Conservation (phyloP, 768 basidiomycete genomes). For the Tylopilus subfusipes region DNA sequence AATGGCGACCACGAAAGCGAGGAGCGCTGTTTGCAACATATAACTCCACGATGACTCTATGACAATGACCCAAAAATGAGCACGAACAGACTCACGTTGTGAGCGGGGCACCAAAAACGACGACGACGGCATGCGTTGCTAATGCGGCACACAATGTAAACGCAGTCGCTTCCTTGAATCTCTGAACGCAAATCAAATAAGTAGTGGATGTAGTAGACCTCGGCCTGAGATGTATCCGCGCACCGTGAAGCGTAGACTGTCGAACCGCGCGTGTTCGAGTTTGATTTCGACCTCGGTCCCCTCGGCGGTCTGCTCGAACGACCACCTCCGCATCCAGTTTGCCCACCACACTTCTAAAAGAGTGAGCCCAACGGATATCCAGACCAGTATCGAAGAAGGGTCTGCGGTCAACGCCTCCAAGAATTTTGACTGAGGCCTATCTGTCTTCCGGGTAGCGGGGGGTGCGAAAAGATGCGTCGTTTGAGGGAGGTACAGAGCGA, state of each 20-base stretch:
- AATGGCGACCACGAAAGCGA: slow-evolving; percentile 66
- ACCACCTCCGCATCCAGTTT: slow-evolving; percentile 60
- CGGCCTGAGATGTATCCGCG: slow-evolving; percentile 18
- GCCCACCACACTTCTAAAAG: slow-evolving; percentile 72
- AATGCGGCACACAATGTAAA: slow-evolving; percentile 51
- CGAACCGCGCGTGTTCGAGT: slow-evolving; percentile 39
- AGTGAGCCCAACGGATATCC: slow-evolving; percentile 50
- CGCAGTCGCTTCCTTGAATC: slow-evolving; percentile 45
- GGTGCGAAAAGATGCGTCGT: slow-evolving; percentile 44
- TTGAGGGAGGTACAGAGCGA: slow-evolving; percentile 68
- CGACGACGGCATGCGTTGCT: slow-evolving; percentile 44
- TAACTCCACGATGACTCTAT: slow-evolving; percentile 37
- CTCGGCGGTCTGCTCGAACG: slow-evolving; percentile 39
- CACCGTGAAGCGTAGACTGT: slow-evolving; percentile 39
- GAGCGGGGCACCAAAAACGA: slow-evolving; percentile 77
- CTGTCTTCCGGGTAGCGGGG: slow-evolving; percentile 35
- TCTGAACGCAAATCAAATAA: slow-evolving; percentile 36
- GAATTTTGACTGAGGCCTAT: slow-evolving; percentile 70
- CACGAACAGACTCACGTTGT: slow-evolving; percentile 40
- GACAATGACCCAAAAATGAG: not conserved
- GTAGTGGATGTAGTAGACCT: slow-evolving; percentile 2
- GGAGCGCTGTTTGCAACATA: slow-evolving; percentile 56
- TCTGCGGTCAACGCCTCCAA: slow-evolving; percentile 60
- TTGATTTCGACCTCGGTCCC: slow-evolving; percentile 42
- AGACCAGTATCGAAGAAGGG: slow-evolving; percentile 55